Evolutionary conservation across 495 filamentous ascomycete genomes (phyloP).

Genomic region (Penicillium pulvis): DNA sequence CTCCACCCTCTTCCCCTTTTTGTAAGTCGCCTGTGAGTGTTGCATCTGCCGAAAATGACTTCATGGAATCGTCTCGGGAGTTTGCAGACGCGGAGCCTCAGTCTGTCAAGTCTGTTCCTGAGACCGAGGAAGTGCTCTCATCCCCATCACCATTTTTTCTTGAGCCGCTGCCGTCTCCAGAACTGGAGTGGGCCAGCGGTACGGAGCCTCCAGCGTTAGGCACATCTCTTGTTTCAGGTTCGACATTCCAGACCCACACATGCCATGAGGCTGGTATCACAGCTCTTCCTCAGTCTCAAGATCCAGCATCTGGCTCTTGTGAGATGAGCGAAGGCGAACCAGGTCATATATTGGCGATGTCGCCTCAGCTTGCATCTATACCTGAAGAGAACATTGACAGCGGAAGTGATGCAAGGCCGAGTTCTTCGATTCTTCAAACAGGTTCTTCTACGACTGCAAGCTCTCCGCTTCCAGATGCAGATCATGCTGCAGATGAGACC

Average conservation of each 20-base stretch:
- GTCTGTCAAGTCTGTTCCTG: not conserved
- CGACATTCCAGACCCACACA: not conserved
- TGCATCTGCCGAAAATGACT: not conserved
- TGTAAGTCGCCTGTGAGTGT: not conserved
- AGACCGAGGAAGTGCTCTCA: constrained; percentile 2
- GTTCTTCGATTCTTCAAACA: not conserved
- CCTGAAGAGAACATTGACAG: constrained; percentile 15
- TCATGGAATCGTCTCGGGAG: not conserved
- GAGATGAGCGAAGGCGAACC: not conserved
- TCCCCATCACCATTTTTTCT: constrained; percentile 15
- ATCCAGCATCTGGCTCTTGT: not conserved
- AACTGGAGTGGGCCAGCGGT: not conserved
- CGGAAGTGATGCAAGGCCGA: not conserved
- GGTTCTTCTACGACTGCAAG: not conserved
- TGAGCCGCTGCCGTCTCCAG: constrained; percentile 1
- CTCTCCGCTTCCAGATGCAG: not conserved
- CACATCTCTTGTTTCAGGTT: not conserved
- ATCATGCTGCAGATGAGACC: not conserved
- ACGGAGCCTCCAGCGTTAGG: not conserved
- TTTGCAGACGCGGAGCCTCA: not conserved
- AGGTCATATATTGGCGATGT: not conserved
- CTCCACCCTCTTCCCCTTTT: not conserved
- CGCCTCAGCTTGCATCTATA: constrained; percentile 16
- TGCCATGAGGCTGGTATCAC: not conserved
- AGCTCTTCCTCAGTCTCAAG: not conserved